A percentile compares a stretch with the other conserved stretches of the same genome.
These are phyloP conservation scores for Pestalotiopsis sp. DNA, from an alignment of 2,329 filamentous ascomycete species.

Conservation along the genomic window DNA sequence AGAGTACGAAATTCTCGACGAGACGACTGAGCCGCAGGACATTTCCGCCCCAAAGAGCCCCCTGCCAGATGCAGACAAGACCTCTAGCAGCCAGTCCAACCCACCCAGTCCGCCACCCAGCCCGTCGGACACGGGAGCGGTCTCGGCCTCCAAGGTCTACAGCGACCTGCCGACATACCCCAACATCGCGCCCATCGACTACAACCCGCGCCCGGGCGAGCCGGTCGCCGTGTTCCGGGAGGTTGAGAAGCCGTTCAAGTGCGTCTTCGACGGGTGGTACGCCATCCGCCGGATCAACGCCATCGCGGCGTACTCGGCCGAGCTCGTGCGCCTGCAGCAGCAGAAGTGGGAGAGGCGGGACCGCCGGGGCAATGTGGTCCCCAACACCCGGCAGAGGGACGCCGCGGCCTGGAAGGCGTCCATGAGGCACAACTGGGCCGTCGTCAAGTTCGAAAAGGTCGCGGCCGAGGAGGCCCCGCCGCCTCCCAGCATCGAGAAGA, in stretches of 20 bases:
- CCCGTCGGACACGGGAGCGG: not conserved
- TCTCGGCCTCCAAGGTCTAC: slow-evolving; percentile 15
- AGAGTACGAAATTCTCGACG: not conserved
- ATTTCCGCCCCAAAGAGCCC: not conserved
- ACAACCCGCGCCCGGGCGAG: slow-evolving; percentile 14
- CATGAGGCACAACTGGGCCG: slow-evolving; percentile 23
- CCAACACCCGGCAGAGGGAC: slow-evolving; percentile 7
- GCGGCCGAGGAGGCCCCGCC: slow-evolving; percentile 13
- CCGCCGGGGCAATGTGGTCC: slow-evolving; percentile 16
- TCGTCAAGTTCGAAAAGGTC: slow-evolving; percentile 24
- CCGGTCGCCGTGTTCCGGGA: slow-evolving; percentile 27
- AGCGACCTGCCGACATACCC: slow-evolving; percentile 11
- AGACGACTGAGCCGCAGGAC: not conserved
- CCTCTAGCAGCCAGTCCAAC: too few relatives aligned
- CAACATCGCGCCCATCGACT: slow-evolving; percentile 25
- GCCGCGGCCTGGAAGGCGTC: slow-evolving; percentile 14
- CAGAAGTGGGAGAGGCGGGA: slow-evolving; percentile 27
- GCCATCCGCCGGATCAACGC: slow-evolving; percentile 21
- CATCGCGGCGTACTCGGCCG: slow-evolving; percentile 22
- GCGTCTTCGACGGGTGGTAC: slow-evolving; percentile 28
- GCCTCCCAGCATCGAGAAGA: slow-evolving; percentile 21
- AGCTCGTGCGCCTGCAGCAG: slow-evolving; percentile 26
- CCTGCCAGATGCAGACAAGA: too few relatives aligned
- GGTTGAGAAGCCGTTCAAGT: slow-evolving; percentile 1
- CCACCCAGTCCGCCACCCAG: not conserved